Evolutionary conservation across 2,329 filamentous ascomycete species (phyloP).

Genomic region (Huntiella bhutanensis): DNA sequence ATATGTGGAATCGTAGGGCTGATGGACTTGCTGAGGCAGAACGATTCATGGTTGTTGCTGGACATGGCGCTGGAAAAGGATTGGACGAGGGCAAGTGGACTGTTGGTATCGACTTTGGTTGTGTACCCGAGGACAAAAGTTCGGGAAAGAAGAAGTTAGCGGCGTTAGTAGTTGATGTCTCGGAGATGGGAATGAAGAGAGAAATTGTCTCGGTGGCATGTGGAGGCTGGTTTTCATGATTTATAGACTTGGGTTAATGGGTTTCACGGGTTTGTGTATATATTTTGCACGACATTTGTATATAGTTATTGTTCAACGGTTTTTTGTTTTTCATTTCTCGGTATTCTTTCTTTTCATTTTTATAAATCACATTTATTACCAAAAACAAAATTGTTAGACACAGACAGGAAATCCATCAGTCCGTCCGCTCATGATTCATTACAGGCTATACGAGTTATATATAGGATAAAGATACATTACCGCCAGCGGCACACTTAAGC

Average conservation of each 20-base stretch:
- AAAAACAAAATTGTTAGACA: not conserved
- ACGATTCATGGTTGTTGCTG: slow-evolving; percentile 59
- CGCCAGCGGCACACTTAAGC: slow-evolving; percentile 18
- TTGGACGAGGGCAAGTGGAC: slow-evolving; percentile 45
- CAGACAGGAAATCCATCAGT: not conserved
- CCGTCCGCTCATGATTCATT: not conserved
- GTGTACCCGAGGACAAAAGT: slow-evolving; percentile 26
- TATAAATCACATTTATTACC: not conserved
- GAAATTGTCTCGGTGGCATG: slow-evolving; percentile 21
- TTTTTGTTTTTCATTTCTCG: not conserved
- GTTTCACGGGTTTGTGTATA: not conserved
- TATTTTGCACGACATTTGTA: not conserved
- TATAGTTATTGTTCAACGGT: not conserved
- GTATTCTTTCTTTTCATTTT: too few species aligned
- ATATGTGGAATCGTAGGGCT: slow-evolving; percentile 38
- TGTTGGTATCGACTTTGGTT: slow-evolving; percentile 72
- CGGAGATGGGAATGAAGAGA: slow-evolving; percentile 16
- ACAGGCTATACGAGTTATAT: too few species aligned
- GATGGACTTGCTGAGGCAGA: slow-evolving; percentile 16
- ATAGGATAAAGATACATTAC: not conserved
- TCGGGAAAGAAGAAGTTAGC: slow-evolving; percentile 50
- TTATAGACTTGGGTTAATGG: not conserved
- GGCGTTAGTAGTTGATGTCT: slow-evolving; percentile 52
- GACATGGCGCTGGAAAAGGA: slow-evolving; percentile 62
- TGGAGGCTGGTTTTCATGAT: slow-evolving; percentile 7